phyloP scores from a whole-genome alignment of 2,329 filamentous ascomycete genomes.

The Fusarium sambucinum region DNA sequence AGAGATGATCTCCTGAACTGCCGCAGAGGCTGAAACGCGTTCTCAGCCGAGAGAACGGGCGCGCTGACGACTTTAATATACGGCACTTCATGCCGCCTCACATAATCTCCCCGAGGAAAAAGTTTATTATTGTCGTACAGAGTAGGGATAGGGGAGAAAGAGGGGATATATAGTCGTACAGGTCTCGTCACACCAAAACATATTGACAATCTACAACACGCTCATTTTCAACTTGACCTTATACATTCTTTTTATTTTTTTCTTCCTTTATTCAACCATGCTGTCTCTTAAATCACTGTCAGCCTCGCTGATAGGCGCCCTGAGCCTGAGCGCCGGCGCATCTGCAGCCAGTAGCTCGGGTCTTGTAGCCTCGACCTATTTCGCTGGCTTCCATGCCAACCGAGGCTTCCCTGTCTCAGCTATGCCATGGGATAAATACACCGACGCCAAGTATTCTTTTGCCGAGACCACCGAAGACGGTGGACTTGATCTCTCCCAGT shows the following conservation, averaged over 20 bases:
- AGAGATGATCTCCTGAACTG: constrained; percentile 20
- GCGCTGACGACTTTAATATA: not conserved
- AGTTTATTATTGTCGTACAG: not conserved
- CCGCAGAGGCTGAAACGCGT: constrained; percentile 6
- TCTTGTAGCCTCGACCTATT: constrained; percentile 41
- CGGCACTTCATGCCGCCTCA: not conserved
- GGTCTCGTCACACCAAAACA: not conserved
- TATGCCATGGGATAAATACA: constrained; percentile 41
- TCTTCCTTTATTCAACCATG: not conserved
- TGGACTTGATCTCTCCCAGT: constrained; percentile 21
- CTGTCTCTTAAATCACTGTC: constrained; percentile 15
- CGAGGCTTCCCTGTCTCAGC: constrained; percentile 34
- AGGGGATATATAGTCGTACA: constrained; percentile 14
- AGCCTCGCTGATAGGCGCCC: constrained; percentile 26
- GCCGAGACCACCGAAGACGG: constrained; percentile 37
- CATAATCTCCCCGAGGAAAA: not conserved
- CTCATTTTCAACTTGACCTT: not conserved
- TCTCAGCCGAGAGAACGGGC: not conserved
- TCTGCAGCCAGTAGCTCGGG: not conserved
- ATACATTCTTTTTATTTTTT: constrained; percentile 12
- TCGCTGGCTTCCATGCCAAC: constrained; percentile 41
- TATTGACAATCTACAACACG: not conserved
- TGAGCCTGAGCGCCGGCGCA: constrained; percentile 13
- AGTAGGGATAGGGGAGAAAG: not conserved
- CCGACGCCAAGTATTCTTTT: constrained; percentile 42